These are phyloP conservation scores for Entamoeba invadens DNA, from an alignment of 208 protist genomes.

Conservation along the genomic window DNA sequence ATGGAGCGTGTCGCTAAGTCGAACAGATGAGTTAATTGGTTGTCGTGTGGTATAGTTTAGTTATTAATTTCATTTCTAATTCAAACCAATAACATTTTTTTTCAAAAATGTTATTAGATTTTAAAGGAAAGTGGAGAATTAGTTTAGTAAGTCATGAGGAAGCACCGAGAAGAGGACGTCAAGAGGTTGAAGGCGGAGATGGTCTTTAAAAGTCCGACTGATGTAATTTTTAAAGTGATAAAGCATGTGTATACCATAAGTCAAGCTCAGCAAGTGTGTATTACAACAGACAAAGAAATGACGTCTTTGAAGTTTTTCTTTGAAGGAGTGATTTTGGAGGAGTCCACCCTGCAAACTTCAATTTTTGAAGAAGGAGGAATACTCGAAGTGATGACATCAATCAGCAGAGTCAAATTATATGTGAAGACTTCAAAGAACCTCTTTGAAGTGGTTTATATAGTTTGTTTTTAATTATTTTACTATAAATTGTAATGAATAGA, in stretches of 20 bases:
- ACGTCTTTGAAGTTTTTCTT: no score
- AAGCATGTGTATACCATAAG: no score
- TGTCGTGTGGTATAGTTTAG: background rate
- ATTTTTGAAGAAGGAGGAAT: background rate
- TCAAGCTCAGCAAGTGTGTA: no score
- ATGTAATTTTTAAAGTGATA: no score
- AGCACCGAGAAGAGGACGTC: background rate
- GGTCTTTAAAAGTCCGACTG: background rate
- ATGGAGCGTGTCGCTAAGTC: slow-evolving; percentile 97
- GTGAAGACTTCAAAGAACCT: background rate
- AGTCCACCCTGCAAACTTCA: background rate
- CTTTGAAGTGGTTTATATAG: background rate
- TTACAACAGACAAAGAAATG: no score
- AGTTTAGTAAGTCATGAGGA: background rate
- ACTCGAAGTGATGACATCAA: background rate
- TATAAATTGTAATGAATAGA: background rate
- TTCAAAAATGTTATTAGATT: background rate
- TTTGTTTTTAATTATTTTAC: background rate
- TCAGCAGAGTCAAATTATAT: background rate
- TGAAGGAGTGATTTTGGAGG: no score
- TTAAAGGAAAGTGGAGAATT: background rate
- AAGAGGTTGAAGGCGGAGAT: background rate
- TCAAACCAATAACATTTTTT: background rate
- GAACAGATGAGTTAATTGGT: slow-evolving; percentile 74
- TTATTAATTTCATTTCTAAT: background rate